A percentile compares a stretch with the other conserved stretches of the same genome.
These are phyloP conservation scores for Neoboletus magnificus DNA, from an alignment of 768 basidiomycete genomes.

Conservation along the genomic window DNA sequence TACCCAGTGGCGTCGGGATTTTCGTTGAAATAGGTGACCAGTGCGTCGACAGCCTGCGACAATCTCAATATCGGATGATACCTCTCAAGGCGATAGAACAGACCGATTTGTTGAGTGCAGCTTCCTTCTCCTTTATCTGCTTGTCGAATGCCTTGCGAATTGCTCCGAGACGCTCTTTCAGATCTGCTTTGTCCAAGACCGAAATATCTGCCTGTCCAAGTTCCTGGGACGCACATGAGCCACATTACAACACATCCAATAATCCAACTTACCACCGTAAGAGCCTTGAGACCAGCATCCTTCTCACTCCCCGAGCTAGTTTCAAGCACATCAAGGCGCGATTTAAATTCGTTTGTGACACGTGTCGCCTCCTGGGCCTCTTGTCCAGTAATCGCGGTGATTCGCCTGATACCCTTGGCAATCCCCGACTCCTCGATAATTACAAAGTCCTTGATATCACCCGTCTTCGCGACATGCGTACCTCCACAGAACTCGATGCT, in stretches of 20 bases:
- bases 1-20: slow-evolving; percentile 69
- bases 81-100: slow-evolving; percentile 13
- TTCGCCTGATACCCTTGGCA: slow-evolving; percentile 94
- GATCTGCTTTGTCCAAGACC: slow-evolving; percentile 70
- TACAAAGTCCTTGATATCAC: slow-evolving; percentile 95
- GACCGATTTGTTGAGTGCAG: slow-evolving; percentile 74
- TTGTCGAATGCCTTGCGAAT: slow-evolving; percentile 85
- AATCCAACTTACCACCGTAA: slow-evolving; percentile 57
- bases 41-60: slow-evolving; percentile 61
- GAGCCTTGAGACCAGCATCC: slow-evolving; percentile 82
- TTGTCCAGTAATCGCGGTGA: slow-evolving; percentile 91
- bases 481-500: slow-evolving; percentile 99
- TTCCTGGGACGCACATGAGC: slow-evolving; percentile 51
- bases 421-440: slow-evolving; percentile 96
- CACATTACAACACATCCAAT: not conserved
- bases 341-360: slow-evolving; percentile 58
- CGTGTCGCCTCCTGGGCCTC: slow-evolving; percentile 84
- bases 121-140: slow-evolving; percentile 77
- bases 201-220: slow-evolving; percentile 89
- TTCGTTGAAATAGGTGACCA: slow-evolving; percentile 73
- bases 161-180: slow-evolving; percentile 68
- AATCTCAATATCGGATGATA: not conserved
- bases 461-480: slow-evolving; percentile 97
- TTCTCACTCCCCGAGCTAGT: slow-evolving; percentile 69
- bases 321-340: slow-evolving; percentile 61